These are phyloP conservation scores for Suillus clintonianus DNA, from an alignment of 768 basidiomycete genomes.

Conservation along the genomic window DNA sequence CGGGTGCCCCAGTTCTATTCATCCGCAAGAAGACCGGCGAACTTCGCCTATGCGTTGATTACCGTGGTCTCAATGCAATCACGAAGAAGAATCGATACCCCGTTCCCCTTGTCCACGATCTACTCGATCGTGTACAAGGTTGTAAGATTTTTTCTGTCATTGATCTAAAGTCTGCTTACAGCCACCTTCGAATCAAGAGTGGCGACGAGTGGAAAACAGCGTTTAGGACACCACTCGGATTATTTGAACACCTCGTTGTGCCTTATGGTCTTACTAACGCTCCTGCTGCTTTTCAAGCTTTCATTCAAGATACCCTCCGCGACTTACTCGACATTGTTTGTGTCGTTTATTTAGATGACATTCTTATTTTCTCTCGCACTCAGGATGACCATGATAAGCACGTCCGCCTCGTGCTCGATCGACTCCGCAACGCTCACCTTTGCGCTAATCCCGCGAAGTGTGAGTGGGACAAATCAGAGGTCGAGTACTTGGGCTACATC, in stretches of 20 bases:
- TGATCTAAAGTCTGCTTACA: constrained; percentile 41
- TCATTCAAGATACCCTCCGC: constrained; percentile 42
- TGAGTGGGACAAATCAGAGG: constrained; percentile 35
- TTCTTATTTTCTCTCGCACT: constrained; percentile 43
- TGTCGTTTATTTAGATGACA: constrained; percentile 47
- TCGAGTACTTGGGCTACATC: constrained; percentile 46
- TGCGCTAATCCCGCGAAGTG: constrained; percentile 33
- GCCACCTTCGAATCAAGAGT: constrained; percentile 36
- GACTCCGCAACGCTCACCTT: constrained; percentile 27
- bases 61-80: constrained; percentile 34
- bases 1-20: constrained; percentile 35
- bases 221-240: constrained; percentile 40
- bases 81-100: constrained; percentile 37
- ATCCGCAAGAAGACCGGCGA: constrained; percentile 29
- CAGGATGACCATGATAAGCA: constrained; percentile 35
- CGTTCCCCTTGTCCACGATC: constrained; percentile 34
- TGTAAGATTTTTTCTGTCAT: constrained; percentile 32
- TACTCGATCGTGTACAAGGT: constrained; percentile 29
- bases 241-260: constrained; percentile 41
- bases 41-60: constrained; percentile 35
- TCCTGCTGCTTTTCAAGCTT: constrained; percentile 43
- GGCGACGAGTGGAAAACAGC: constrained; percentile 48
- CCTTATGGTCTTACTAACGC: constrained; percentile 41
- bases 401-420: constrained; percentile 35
- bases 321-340: constrained; percentile 39